Base-by-base conservation (phyloP, 2,329 filamentous ascomycete genomes). In the Elsinoe ampelina region DNA sequence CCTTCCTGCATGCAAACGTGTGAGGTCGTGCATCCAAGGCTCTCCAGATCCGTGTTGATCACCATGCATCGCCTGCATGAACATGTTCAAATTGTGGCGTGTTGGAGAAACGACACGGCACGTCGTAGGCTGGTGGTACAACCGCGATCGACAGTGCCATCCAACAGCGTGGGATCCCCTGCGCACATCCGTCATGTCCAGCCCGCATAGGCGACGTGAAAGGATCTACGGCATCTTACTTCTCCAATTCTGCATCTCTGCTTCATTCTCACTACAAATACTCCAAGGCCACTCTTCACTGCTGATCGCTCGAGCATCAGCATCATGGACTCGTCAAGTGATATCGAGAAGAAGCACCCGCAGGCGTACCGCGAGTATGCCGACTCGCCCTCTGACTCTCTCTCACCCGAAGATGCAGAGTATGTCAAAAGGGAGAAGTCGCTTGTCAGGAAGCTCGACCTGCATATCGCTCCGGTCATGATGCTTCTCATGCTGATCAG, bases 381-480 rank as follows among this genome's bases (percentile, higher is more conserved):
- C 13, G 34, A 52, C 19, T 39, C 26, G n/a, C 32, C 48, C 7
- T 38, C 38, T 17, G 48, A 52, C n/a, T 38, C 48, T 2, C 22
- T 52, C 8, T 39, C 48, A 2, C 12, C 19, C 3, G 54, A 56
- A 10, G 42, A 56, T 20, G 34, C 35, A 15, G 54, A 56, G 32
- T 56, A 35, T 26, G 10, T 38, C 32, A 66, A 64, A 39, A 62
- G 61, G 26, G 66, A 70, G 39, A 64, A 63, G 22, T 62, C 60
- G 22, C 57, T 71, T 10, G 61, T 66, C 2, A 61, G 64, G 13
- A 70, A 68, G 51, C 61, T 70, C 26, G 67, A 70, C 43, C 62
- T 62, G 55, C 68, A 63, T 38, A 63, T 70, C 41, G 68, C 66
- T 3, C 68, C 68, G 1, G 67, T 70, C 26, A 68, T 70, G 65